Evolutionary conservation across 768 basidiomycete genomes (phyloP), one percentile per base, ranked within the genome.

Genomic region (Termitomyces titanicus): DNA sequence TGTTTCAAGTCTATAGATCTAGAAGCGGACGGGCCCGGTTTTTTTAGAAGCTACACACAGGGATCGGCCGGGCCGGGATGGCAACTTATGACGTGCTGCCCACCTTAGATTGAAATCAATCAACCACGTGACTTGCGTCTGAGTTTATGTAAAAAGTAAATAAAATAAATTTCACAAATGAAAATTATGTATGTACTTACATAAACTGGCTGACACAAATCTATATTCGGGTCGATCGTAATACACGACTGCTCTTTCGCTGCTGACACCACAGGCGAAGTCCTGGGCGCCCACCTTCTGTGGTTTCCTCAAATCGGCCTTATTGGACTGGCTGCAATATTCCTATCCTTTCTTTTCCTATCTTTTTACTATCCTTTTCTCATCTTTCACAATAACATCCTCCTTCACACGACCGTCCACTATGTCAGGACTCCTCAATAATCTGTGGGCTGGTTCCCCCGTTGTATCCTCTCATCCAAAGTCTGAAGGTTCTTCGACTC

Each of bases 381-480:
- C n/a, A n/a, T 18, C 13, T 37, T 0, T 25, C 35, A 1, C 7
- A 34, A 49, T 48, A 25, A n/a, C n/a, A 2, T 48, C 24, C 35
- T 48, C 17, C 35, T 25, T 18, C 35, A 5, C n/a, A 49, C n/a
- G 48, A 47, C 33, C 46, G 15, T 33, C 45, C 10, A 35, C 46
- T 20, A 64, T 64, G 61, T 58, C 61, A 46, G 42, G 48, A 17
- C 25, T 63, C 29, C 24, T 64, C 39, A 59, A 35, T 37, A 55
- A 59, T 51, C 42, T 63, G 8, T 60, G 64, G 64, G 55, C 62
- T 60, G 60, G 62, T 42, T 59, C 60, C 58, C 54, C 51, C 27
- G 37, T 47, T 46, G 49, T 45, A 35, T 47, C 35, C 18, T 58
- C 57, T 29, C 44, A 55, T 24, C 53, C 57, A 12, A 45, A 43